Evolutionary conservation across 2,329 filamentous ascomycete genomes (phyloP).

Genomic region (Trichoderma harzianum): DNA sequence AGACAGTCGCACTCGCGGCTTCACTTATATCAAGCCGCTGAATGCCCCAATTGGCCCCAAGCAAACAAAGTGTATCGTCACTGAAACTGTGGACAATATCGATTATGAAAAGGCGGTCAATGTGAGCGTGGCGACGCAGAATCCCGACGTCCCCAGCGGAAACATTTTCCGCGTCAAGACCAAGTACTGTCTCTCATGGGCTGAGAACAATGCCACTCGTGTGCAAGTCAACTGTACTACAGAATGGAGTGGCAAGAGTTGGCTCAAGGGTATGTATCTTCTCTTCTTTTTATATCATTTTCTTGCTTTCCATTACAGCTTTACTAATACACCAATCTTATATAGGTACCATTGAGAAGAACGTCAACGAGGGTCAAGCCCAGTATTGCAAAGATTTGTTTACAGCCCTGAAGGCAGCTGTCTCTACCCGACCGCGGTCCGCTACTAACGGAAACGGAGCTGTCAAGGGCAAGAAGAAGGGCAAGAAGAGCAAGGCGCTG

Average conservation of each 20-base stretch:
- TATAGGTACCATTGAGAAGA: conserved; percentile 90
- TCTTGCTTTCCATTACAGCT: not conserved
- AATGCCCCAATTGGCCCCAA: conserved; percentile 80
- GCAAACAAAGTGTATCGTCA: conserved; percentile 91
- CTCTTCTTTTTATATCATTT: not conserved
- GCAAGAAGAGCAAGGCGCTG: conserved; percentile 48
- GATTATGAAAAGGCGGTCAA: conserved; percentile 86
- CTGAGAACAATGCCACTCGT: conserved; percentile 77
- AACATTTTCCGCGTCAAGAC: conserved; percentile 91
- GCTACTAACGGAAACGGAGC: conserved; percentile 44
- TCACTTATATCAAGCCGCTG: conserved; percentile 89
- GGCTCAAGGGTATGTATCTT: conserved; percentile 74
- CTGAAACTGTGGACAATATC: conserved; percentile 75
- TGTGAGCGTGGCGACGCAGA: conserved; percentile 80
- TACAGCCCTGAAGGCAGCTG: conserved; percentile 66
- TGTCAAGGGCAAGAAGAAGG: conserved; percentile 61
- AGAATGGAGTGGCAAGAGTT: conserved; percentile 97
- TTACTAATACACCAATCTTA: conserved; percentile 28
- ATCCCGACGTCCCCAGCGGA: conserved; percentile 90
- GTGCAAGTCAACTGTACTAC: conserved; percentile 85
- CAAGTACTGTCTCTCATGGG: conserved; percentile 92
- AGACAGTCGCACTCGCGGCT: conserved; percentile 71
- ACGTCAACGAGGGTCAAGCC: conserved; percentile 83
- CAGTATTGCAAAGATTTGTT: conserved; percentile 80
- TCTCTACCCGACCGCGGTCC: conserved; percentile 61